These are phyloP conservation scores for Laetiporus sulphureus DNA, from an alignment of 1,284 basidiomycete species.

Conservation along the genomic window DNA sequence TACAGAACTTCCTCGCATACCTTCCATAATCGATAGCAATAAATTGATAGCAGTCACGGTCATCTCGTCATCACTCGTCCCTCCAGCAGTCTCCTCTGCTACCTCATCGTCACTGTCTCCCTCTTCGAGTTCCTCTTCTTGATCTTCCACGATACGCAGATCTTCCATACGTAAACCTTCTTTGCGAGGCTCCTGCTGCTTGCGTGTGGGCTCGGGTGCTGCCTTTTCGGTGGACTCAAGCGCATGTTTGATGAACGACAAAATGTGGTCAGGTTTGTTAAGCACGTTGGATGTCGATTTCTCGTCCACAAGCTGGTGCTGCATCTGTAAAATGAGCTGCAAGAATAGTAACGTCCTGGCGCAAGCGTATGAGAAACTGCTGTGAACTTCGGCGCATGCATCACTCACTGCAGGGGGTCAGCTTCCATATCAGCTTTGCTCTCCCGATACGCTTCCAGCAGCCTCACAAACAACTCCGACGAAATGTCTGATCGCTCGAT, in stretches of 20 bases:
- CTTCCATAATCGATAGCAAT: constrained; percentile 78
- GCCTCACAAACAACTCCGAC: constrained; percentile 64
- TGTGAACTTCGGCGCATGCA: neutral
- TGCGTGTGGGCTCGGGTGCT: constrained; percentile 17
- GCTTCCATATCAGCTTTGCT: constrained; percentile 34
- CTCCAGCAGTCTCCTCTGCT: constrained; percentile 23
- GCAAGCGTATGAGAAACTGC: constrained; percentile 1
- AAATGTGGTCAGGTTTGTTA: constrained; percentile 62
- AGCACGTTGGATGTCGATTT: constrained; percentile 62
- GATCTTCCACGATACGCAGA: constrained; percentile 35
- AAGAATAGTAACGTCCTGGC: constrained; percentile 55
- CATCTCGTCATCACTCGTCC: constrained; percentile 55
- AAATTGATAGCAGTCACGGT: constrained; percentile 71
- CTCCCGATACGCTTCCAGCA: constrained; percentile 66
- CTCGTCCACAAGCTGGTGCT: constrained; percentile 51
- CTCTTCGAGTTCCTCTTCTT: constrained; percentile 27
- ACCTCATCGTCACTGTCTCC: constrained; percentile 60
- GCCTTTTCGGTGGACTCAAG: constrained; percentile 27
- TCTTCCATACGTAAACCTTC: constrained; percentile 31
- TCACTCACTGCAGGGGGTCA: constrained; percentile 48
- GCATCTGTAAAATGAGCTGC: constrained; percentile 76
- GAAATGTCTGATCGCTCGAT: constrained; percentile 64
- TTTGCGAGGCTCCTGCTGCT: neutral
- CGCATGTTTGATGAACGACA: constrained; percentile 76
- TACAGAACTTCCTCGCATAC: constrained; percentile 30